phyloP scores from a whole-genome alignment of 2,329 filamentous ascomycete species.

The Fusarium equiseti region DNA sequence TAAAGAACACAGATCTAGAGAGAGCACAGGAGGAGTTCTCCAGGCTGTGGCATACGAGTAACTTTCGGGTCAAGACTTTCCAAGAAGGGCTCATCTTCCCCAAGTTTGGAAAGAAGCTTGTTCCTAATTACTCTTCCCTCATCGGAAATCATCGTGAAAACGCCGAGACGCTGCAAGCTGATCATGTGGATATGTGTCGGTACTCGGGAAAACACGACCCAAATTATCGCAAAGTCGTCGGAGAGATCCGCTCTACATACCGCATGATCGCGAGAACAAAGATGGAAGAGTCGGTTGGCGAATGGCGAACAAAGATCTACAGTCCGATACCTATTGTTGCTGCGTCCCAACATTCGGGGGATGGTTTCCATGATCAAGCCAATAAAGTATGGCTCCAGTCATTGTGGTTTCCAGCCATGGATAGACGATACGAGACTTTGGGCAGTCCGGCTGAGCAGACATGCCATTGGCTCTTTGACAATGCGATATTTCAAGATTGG shows the following conservation, averaged over 20 bases:
- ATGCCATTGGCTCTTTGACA: background rate
- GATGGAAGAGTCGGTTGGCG: background rate
- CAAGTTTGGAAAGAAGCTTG: constrained; percentile 27
- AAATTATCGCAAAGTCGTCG: constrained; percentile 26
- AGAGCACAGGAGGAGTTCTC: constrained; percentile 24
- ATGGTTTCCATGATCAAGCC: background rate
- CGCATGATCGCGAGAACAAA: background rate
- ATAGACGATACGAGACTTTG: background rate
- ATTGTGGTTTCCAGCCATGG: background rate
- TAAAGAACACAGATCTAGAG: constrained; percentile 28
- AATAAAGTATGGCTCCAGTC: background rate
- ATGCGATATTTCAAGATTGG: background rate
- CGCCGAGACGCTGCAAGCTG: constrained; percentile 31
- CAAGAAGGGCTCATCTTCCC: constrained; percentile 25
- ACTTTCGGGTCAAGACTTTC: constrained; percentile 36
- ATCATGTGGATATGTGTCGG: constrained; percentile 26
- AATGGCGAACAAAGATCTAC: too few species aligned
- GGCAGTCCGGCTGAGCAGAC: background rate
- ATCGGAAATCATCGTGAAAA: constrained; percentile 25
- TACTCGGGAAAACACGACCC: constrained; percentile 4
- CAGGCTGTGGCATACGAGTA: constrained; percentile 9
- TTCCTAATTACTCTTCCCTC: constrained; percentile 18
- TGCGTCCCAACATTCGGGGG: too few species aligned
- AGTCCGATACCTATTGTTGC: background rate
- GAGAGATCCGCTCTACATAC: constrained; percentile 15